phyloP scores from a whole-genome alignment of 192 early-diverging fungal genomes.

The Backusella morwellensis region DNA sequence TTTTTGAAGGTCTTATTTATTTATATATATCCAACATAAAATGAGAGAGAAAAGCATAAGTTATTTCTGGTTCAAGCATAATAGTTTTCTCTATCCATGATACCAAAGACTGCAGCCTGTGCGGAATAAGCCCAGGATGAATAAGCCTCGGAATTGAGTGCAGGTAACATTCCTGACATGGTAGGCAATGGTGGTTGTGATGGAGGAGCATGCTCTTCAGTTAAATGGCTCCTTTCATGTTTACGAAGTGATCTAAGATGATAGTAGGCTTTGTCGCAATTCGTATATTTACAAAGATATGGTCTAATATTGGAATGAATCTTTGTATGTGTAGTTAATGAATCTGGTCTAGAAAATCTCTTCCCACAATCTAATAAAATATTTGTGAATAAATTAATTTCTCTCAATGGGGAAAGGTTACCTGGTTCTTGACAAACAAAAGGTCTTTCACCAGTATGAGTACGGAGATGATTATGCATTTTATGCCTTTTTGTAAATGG shows the following conservation, averaged over 20 bases:
- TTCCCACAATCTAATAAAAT: conserved; percentile 56
- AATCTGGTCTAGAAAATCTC: conserved; percentile 75
- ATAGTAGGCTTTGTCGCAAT: conserved; percentile 53
- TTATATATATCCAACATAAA: neutral
- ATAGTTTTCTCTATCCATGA: conserved; percentile 1
- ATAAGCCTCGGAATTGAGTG: neutral
- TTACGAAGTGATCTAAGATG: conserved; percentile 61
- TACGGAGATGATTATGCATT: conserved; percentile 70
- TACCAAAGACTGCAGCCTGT: conserved; percentile 3
- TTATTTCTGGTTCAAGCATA: neutral
- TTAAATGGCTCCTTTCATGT: conserved; percentile 51
- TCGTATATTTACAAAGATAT: conserved; percentile 40
- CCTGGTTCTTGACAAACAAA: conserved; percentile 60
- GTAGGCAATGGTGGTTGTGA: neutral
- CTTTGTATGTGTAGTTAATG: conserved; percentile 66
- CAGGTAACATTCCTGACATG: neutral
- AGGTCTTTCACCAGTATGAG: conserved; percentile 76
- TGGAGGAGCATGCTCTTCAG: neutral
- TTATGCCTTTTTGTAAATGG: conserved; percentile 74
- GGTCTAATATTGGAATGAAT: conserved; percentile 58
- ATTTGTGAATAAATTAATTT: neutral
- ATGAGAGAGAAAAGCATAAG: neutral
- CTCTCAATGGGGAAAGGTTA: neutral
- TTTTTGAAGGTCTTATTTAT: neutral
- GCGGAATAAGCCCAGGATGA: neutral